Percentiles rank a stretch among this genome's conserved stretches.
Conservation (phyloP, 768 basidiomycete genomes). For the Tulasnella sp. region DNA sequence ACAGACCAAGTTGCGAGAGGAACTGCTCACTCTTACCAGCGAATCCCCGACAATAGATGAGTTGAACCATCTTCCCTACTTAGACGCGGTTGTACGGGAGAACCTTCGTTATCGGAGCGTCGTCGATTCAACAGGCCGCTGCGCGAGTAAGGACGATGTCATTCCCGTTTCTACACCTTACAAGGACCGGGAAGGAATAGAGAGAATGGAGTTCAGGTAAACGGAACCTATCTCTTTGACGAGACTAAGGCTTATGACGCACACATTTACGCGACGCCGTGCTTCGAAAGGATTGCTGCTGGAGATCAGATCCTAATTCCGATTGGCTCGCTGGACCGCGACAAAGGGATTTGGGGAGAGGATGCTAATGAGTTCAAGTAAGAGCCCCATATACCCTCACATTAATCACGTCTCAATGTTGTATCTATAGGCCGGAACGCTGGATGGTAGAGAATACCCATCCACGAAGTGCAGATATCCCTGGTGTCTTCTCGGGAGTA, state of each 20-base stretch:
- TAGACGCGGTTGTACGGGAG: slow-evolving; percentile 42
- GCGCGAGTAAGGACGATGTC: slow-evolving; percentile 29
- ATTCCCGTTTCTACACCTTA: slow-evolving; percentile 34
- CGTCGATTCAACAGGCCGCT: slow-evolving; percentile 14
- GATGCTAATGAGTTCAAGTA: slow-evolving; percentile 66
- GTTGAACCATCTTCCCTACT: slow-evolving; percentile 41
- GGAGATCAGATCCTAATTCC: slow-evolving; percentile 54
- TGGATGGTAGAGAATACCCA: slow-evolving; percentile 55
- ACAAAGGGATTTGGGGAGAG: slow-evolving; percentile 61
- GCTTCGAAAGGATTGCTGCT: slow-evolving; percentile 39
- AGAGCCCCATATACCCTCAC: slow-evolving; percentile 29
- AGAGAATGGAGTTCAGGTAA: slow-evolving; percentile 24
- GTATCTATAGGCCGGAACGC: slow-evolving; percentile 58
- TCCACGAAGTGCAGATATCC: slow-evolving; percentile 51
- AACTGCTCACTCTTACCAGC: slow-evolving; percentile 49
- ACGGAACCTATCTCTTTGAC: not conserved
- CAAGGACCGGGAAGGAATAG: slow-evolving; percentile 28
- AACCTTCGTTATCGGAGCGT: slow-evolving; percentile 31
- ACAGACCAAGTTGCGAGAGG: slow-evolving; percentile 62
- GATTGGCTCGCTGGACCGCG: slow-evolving; percentile 57
- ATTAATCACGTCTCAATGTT: not conserved
- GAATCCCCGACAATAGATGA: slow-evolving; percentile 38
- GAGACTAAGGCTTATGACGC: not conserved
- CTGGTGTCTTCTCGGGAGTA: slow-evolving; percentile 64
- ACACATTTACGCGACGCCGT: not conserved